Conservation (phyloP, 2,329 filamentous ascomycete species). For the Diaporthe caulivora region DNA sequence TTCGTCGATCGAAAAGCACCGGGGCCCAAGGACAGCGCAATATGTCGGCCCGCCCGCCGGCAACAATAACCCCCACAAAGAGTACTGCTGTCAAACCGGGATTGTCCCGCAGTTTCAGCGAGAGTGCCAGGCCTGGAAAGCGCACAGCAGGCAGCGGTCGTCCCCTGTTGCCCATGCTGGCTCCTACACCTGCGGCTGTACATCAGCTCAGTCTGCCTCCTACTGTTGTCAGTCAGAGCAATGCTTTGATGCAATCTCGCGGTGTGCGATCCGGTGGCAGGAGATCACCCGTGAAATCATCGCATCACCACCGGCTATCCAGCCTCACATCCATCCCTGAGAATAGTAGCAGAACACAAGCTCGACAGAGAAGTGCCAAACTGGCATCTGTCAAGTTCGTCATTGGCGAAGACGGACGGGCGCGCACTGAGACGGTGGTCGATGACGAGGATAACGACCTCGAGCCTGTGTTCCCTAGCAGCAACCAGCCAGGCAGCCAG, state of each 20-base stretch:
- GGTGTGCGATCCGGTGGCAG: conserved; percentile 58
- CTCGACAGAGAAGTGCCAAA: conserved; percentile 54
- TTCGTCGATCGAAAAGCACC: conserved; percentile 60
- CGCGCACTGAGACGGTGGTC: conserved; percentile 66
- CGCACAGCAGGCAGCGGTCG: conserved; percentile 52
- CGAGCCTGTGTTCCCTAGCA: conserved; percentile 54
- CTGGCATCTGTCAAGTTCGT: conserved; percentile 70
- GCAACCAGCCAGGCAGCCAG: conserved; percentile 13
- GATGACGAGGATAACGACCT: conserved; percentile 53
- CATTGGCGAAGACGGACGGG: conserved; percentile 72
- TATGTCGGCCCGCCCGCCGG: conserved; percentile 54
- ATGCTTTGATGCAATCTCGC: conserved; percentile 51
- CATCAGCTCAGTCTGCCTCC: conserved; percentile 35
- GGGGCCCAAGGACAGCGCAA: conserved; percentile 58
- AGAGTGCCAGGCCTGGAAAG: conserved; percentile 58
- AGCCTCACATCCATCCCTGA: conserved; percentile 72
- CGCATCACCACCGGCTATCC: conserved; percentile 60
- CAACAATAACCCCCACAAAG: conserved; percentile 60
- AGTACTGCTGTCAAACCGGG: conserved; percentile 62
- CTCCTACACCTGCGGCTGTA: conserved; percentile 56
- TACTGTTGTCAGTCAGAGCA: conserved; percentile 10
- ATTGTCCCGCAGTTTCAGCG: conserved; percentile 67
- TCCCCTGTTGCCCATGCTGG: conserved; percentile 59
- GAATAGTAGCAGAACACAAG: conserved; percentile 50
- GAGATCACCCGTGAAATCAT: conserved; percentile 63